Conservation (phyloP, 495 filamentous ascomycete species). For the Entonaema liquescens region DNA sequence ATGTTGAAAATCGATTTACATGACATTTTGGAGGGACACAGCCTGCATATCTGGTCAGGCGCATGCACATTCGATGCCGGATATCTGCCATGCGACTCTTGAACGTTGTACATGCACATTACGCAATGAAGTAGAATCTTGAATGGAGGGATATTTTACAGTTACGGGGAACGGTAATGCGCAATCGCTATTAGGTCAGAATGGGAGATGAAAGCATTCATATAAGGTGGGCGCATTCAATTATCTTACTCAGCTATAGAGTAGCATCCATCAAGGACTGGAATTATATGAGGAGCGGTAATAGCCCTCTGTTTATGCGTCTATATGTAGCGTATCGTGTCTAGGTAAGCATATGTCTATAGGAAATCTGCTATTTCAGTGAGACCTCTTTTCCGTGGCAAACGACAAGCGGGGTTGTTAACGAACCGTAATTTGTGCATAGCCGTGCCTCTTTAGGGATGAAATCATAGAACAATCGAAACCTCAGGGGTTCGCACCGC, state of each 20-base stretch:
- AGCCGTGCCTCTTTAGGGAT: not conserved
- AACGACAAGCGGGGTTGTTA: not conserved
- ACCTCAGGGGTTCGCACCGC: not conserved
- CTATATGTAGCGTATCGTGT: too few species aligned
- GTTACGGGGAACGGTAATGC: not conserved
- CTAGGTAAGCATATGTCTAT: not conserved
- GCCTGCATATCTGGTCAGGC: not conserved
- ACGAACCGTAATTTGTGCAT: not conserved
- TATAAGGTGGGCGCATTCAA: too few species aligned
- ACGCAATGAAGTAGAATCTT: not conserved
- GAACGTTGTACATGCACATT: not conserved
- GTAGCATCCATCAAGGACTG: not conserved
- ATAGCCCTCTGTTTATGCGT: too few species aligned
- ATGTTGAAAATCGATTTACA: not conserved
- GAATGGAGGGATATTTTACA: not conserved
- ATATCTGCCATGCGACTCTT: not conserved
- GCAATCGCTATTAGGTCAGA: not conserved
- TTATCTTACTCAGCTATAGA: not conserved
- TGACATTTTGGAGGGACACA: not conserved
- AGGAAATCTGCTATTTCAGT: not conserved
- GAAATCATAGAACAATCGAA: not conserved
- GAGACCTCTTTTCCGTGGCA: not conserved
- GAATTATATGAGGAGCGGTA: not conserved
- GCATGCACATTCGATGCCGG: not conserved
- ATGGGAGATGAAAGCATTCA: not conserved